A percentile compares a stretch with the other conserved stretches of the same genome.
These are phyloP conservation scores for Podospora pseudopauciseta DNA, from an alignment of 495 filamentous ascomycete species.

Conservation along the genomic window DNA sequence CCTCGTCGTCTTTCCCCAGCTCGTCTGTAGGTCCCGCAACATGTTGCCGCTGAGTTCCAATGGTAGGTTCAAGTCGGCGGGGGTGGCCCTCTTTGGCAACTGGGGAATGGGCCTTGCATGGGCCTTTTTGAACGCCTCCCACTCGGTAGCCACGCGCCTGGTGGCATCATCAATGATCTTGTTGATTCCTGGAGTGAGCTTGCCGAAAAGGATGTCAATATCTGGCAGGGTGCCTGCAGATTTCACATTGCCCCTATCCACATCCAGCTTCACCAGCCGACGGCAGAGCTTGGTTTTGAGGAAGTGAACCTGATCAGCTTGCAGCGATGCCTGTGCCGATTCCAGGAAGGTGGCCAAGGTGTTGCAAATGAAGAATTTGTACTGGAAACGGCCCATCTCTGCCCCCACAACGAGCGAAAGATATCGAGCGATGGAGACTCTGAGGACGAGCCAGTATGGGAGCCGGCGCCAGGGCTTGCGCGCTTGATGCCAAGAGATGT, in stretches of 20 bases:
- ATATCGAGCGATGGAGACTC: slow-evolving; percentile 51
- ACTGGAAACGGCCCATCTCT: slow-evolving; percentile 47
- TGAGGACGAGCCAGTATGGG: slow-evolving; percentile 57
- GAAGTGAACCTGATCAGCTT: slow-evolving; percentile 24
- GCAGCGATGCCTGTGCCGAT: slow-evolving; percentile 7
- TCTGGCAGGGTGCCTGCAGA: background rate
- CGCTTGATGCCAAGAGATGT: slow-evolving; percentile 46
- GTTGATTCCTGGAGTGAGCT: slow-evolving; percentile 21
- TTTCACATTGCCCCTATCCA: slow-evolving; percentile 22
- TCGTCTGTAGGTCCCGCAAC: slow-evolving; percentile 4
- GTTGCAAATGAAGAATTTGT: slow-evolving; percentile 55
- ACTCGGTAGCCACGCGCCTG: slow-evolving; percentile 20
- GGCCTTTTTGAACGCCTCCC: slow-evolving; percentile 30
- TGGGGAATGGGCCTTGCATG: slow-evolving; percentile 35
- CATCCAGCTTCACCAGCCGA: slow-evolving; percentile 58
- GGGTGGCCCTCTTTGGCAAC: slow-evolving; percentile 37
- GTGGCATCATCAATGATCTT: slow-evolving; percentile 18
- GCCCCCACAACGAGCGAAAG: slow-evolving; percentile 44
- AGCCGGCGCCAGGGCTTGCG: slow-evolving; percentile 55
- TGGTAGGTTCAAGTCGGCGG: slow-evolving; percentile 32
- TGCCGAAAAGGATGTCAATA: slow-evolving; percentile 21
- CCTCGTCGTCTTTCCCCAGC: background rate
- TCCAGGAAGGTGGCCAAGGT: slow-evolving; percentile 44
- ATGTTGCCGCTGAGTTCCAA: slow-evolving; percentile 43
- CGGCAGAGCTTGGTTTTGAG: slow-evolving; percentile 56